A percentile compares a stretch with the other conserved stretches of the same genome.
Evolutionary conservation across 2,329 filamentous ascomycete species (phyloP).

Genomic region (Colletotrichum truncatum): DNA sequence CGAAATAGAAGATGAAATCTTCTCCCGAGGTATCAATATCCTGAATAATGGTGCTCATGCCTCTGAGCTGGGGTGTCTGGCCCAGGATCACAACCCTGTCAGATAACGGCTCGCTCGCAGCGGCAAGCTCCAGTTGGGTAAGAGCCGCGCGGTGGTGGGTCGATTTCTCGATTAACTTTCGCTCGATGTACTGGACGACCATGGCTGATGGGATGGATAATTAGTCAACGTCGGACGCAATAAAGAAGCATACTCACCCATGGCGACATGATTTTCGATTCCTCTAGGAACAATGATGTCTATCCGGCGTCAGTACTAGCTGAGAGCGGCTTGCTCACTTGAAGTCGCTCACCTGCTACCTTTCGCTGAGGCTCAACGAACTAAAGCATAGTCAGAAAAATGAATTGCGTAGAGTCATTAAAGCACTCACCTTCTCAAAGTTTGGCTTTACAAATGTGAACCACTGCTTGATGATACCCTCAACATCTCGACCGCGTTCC

Average conservation of each 20-base stretch:
- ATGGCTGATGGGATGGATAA: slow-evolving; percentile 68
- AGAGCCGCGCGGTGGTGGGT: slow-evolving; percentile 83
- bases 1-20: slow-evolving; percentile 98
- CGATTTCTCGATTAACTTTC: slow-evolving; percentile 87
- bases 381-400: slow-evolving; percentile 32
- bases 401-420: too few relatives aligned
- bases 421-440: slow-evolving; percentile 73
- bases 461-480: slow-evolving; percentile 98
- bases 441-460: slow-evolving; percentile 97
- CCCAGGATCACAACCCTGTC: slow-evolving; percentile 78
- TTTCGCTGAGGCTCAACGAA: slow-evolving; percentile 93
- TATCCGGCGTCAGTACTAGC: slow-evolving; percentile 36
- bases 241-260: slow-evolving; percentile 60
- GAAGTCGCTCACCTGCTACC: slow-evolving; percentile 71
- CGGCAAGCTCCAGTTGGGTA: slow-evolving; percentile 76
- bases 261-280: slow-evolving; percentile 93
- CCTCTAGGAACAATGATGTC: slow-evolving; percentile 96
- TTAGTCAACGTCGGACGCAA: neutral
- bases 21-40: slow-evolving; percentile 81
- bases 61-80: slow-evolving; percentile 81
- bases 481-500: slow-evolving; percentile 88
- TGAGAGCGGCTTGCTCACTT: neutral
- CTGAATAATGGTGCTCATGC: slow-evolving; percentile 91
- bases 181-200: slow-evolving; percentile 93
- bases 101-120: slow-evolving; percentile 77